phyloP scores from a whole-genome alignment of 306 rosid species.

The Abrus precatorius region DNA sequence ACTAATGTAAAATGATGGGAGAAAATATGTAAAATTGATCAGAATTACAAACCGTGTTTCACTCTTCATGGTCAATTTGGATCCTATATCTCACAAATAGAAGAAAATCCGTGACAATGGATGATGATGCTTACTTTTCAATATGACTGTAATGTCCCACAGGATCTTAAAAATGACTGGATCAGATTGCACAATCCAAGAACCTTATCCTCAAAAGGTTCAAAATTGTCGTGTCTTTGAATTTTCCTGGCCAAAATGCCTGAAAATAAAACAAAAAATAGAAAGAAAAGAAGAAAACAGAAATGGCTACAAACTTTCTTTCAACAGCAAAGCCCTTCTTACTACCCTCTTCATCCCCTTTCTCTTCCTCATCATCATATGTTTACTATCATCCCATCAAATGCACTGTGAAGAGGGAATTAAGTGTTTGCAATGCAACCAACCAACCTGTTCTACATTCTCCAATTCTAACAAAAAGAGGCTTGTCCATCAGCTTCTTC shows the following conservation, averaged over 20 bases:
- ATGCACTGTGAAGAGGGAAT: slow-evolving; percentile 50
- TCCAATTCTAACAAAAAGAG: slow-evolving; percentile 69
- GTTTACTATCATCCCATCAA: slow-evolving; percentile 43
- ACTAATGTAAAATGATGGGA: too few relatives aligned
- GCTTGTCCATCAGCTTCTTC: slow-evolving; percentile 58
- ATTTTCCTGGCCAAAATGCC: slow-evolving; percentile 52
- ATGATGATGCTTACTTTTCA: background rate
- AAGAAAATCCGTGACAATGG: too few relatives aligned
- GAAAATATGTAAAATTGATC: too few relatives aligned
- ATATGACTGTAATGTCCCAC: slow-evolving; percentile 42
- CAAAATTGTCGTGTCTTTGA: slow-evolving; percentile 57
- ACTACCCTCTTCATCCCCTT: slow-evolving; percentile 38
- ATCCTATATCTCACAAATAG: too few relatives aligned
- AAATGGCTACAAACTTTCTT: slow-evolving; percentile 84
- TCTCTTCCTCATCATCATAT: slow-evolving; percentile 48
- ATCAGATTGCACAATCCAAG: slow-evolving; percentile 66
- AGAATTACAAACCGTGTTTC: too few relatives aligned
- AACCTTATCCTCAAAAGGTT: slow-evolving; percentile 76
- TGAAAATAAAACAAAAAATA: slow-evolving; percentile 30
- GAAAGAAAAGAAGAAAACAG: slow-evolving; percentile 21
- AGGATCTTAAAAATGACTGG: slow-evolving; percentile 61
- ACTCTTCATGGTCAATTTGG: too few relatives aligned
- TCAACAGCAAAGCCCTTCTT: slow-evolving; percentile 67
- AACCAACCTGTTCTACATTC: slow-evolving; percentile 39
- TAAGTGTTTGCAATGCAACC: slow-evolving; percentile 58